Conservation (phyloP, 495 filamentous ascomycete species). For the Neurospora sp. region DNA sequence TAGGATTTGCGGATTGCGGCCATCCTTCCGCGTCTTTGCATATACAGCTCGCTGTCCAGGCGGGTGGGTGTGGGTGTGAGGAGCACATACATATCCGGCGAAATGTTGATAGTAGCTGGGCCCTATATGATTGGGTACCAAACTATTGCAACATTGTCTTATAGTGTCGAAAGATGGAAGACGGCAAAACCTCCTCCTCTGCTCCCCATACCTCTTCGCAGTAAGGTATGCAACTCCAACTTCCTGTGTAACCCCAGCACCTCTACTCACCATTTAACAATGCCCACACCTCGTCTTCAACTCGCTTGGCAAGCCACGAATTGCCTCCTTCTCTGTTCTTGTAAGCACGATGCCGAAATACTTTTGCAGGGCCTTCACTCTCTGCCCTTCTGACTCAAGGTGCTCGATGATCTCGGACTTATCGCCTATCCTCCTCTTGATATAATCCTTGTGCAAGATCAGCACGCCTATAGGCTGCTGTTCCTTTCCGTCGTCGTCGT, state of each 20-base stretch:
- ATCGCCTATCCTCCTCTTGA: constrained; percentile 48
- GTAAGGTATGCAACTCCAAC: neutral
- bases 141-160: neutral
- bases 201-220: neutral
- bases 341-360: constrained; percentile 47
- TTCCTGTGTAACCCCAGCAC: neutral
- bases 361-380: constrained; percentile 39
- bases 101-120: neutral
- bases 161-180: neutral
- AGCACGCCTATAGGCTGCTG: constrained; percentile 21
- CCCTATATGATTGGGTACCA: neutral
- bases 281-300: constrained; percentile 10
- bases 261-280: neutral
- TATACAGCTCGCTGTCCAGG: neutral
- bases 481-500: neutral
- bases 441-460: constrained; percentile 42
- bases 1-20: neutral
- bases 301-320: constrained; percentile 42
- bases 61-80: neutral
- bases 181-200: neutral
- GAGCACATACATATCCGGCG: neutral
- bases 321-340: constrained; percentile 41
- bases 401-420: constrained; percentile 36
- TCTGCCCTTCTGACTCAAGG: constrained; percentile 41
- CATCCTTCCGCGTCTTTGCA: neutral